These are phyloP conservation scores for Torulaspora globosa DNA, from an alignment of 1,139 yeast genomes.

Conservation along the genomic window DNA sequence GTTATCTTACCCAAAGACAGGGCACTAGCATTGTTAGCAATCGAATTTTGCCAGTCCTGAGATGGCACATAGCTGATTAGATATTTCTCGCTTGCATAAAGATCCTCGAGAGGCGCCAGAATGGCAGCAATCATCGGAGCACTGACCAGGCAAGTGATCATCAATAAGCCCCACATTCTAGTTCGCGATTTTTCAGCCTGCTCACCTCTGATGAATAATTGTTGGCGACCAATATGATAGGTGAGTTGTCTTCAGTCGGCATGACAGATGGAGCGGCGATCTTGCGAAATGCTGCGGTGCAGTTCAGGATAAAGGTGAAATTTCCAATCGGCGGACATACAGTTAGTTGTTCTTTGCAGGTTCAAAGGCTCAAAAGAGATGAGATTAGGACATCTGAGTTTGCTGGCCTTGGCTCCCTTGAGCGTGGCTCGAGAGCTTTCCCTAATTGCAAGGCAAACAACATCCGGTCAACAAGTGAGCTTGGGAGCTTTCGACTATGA, in stretches of 20 bases:
- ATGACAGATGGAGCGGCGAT: not conserved
- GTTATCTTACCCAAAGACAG: slow-evolving; percentile 19
- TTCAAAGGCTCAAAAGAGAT: not conserved
- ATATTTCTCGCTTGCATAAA: slow-evolving; percentile 23
- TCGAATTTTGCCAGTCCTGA: slow-evolving; percentile 18
- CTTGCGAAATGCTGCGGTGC: not conserved
- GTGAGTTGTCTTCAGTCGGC: not conserved
- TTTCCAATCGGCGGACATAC: not conserved
- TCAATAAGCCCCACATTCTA: slow-evolving; percentile 2
- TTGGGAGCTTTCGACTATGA: slow-evolving; percentile 17
- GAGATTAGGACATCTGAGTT: not conserved
- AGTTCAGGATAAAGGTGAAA: not conserved
- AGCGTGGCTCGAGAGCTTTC: slow-evolving; percentile 12
- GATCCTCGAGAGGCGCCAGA: slow-evolving; percentile 26
- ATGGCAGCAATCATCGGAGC: slow-evolving; percentile 7
- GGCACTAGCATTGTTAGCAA: slow-evolving; percentile 16
- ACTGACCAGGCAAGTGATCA: not conserved
- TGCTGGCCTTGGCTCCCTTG: slow-evolving; percentile 1
- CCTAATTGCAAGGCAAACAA: slow-evolving; percentile 10
- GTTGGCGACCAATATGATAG: not conserved
- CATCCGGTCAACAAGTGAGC: slow-evolving; percentile 2
- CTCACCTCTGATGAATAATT: not conserved
- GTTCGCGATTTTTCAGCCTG: not conserved
- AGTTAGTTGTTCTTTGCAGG: not conserved
- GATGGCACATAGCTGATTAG: slow-evolving; percentile 22